These are phyloP conservation scores for Annulohypoxylon bovei DNA, from an alignment of 495 filamentous ascomycete genomes.

Conservation along the genomic window DNA sequence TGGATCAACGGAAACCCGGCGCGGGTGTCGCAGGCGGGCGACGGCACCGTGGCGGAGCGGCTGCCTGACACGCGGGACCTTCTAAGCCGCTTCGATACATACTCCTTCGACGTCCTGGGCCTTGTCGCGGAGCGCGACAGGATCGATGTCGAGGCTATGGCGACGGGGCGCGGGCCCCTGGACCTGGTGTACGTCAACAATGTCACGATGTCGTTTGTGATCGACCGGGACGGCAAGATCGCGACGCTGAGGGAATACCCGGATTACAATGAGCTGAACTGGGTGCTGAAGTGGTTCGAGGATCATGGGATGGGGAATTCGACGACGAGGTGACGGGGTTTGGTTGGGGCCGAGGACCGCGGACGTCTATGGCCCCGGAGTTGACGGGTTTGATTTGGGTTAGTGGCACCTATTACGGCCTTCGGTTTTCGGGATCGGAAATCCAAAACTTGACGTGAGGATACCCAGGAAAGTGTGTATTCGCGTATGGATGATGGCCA, in stretches of 20 bases:
- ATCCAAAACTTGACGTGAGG: neutral
- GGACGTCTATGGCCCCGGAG: neutral
- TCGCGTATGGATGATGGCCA: neutral
- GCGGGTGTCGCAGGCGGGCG: neutral
- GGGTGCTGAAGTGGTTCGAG: neutral
- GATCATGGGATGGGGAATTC: neutral
- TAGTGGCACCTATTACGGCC: neutral
- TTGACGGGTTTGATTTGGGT: neutral
- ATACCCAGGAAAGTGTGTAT: neutral
- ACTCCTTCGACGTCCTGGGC: conserved; percentile 11
- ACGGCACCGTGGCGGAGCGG: neutral
- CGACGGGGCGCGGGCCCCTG: neutral
- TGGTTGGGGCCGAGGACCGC: neutral
- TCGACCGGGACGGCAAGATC: conserved; percentile 4
- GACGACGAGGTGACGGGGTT: neutral
- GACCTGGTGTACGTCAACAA: conserved; percentile 15
- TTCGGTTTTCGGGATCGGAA: neutral
- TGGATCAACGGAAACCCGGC: conserved; percentile 7
- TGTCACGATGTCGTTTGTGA: neutral
- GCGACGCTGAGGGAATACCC: neutral
- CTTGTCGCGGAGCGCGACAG: conserved; percentile 4
- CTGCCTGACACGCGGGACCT: neutral
- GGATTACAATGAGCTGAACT: conserved; percentile 2
- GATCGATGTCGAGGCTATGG: conserved; percentile 1
- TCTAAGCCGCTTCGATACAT: neutral